Conservation (phyloP, 2,329 filamentous ascomycete genomes). For the Colletotrichum cereale region DNA sequence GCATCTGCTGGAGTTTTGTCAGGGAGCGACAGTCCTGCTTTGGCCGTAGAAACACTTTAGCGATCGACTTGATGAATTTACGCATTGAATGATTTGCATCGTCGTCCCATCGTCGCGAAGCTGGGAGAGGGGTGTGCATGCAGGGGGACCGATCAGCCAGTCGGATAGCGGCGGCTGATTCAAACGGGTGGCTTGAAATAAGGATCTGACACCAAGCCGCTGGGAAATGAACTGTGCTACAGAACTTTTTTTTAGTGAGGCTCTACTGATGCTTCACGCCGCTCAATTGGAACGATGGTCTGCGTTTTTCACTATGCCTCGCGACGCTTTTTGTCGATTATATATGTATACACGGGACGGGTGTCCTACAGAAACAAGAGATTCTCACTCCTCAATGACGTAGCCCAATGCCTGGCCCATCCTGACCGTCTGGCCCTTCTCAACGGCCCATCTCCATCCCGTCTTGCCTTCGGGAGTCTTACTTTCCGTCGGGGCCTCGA, state of each 20-base stretch:
- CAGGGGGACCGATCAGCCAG: not conserved
- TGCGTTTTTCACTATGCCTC: not conserved
- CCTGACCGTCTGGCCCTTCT: constrained; percentile 89
- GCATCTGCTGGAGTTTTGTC: constrained; percentile 29
- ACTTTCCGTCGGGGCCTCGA: constrained; percentile 79
- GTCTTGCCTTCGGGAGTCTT: constrained; percentile 60
- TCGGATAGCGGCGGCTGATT: not conserved
- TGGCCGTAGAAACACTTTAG: constrained; percentile 10
- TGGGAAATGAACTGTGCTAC: not conserved
- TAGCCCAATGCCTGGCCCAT: constrained; percentile 88
- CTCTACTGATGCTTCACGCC: not conserved
- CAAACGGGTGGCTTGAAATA: constrained; percentile 12
- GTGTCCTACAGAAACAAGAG: not conserved
- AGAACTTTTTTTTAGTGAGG: not conserved
- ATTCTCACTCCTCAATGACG: constrained; percentile 67
- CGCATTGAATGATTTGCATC: constrained; percentile 28
- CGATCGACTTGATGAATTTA: constrained; percentile 34
- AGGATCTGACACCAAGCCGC: constrained; percentile 10
- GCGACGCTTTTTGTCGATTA: constrained; percentile 5
- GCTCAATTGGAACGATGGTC: not conserved
- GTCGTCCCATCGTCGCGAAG: not conserved
- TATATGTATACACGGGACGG: constrained; percentile 23
- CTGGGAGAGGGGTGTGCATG: not conserved
- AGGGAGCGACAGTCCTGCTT: not conserved
- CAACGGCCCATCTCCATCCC: constrained; percentile 88